Evolutionary conservation across 495 filamentous ascomycete genomes (phyloP).

Genomic region (Talaromyces nanjingensis): DNA sequence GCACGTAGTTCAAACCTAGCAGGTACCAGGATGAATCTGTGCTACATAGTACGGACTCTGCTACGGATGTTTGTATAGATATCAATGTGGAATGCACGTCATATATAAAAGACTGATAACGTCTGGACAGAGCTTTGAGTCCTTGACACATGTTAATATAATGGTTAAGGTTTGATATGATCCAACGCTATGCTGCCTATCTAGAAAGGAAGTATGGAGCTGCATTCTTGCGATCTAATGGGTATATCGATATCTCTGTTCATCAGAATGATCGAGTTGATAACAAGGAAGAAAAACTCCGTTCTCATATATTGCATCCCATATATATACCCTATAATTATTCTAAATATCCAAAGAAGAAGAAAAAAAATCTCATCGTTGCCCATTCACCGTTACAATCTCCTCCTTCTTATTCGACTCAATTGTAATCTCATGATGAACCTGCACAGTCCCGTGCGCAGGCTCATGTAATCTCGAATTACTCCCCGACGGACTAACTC

Average conservation of each 20-base stretch:
- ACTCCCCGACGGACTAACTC: constrained; percentile 6
- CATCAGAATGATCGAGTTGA: neutral
- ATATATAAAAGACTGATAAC: too few relatives aligned
- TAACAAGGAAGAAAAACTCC: neutral
- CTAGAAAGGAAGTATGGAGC: neutral
- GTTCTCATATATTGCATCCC: neutral
- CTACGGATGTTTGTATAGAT: too few relatives aligned
- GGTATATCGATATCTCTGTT: neutral
- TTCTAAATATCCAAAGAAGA: neutral
- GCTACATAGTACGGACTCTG: too few relatives aligned
- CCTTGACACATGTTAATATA: neutral
- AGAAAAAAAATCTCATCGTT: neutral
- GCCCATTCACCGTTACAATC: neutral
- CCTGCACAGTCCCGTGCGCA: constrained; percentile 7
- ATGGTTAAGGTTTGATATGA: neutral
- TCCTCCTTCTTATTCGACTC: constrained; percentile 8
- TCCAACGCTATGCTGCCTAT: too few relatives aligned
- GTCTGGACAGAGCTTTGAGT: too few relatives aligned
- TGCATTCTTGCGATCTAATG: neutral
- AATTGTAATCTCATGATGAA: constrained; percentile 10
- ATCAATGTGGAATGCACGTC: too few relatives aligned
- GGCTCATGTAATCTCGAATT: constrained; percentile 11
- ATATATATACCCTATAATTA: neutral
- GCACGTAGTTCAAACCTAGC: too few relatives aligned
- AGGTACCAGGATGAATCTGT: too few relatives aligned